Conservation (phyloP, 805 yeast species). For the Blastobotrys americana region DNA sequence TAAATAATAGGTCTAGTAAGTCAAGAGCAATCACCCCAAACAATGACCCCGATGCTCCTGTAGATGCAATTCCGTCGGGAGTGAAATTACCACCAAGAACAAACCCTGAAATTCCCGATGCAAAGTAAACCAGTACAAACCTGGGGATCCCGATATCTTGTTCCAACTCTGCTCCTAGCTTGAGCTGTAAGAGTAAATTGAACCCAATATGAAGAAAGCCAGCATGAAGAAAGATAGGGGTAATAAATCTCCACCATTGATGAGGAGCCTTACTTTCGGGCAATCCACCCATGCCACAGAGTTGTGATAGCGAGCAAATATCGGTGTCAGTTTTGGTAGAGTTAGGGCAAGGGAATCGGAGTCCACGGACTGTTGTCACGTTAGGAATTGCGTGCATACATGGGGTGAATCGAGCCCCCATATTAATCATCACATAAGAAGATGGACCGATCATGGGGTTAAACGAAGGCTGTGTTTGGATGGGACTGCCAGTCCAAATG, state of each 20-base stretch:
- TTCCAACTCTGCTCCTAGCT: conserved; percentile 57
- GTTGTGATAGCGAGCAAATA: conserved; percentile 48
- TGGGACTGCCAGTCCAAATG: conserved; percentile 51
- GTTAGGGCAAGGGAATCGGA: conserved; percentile 61
- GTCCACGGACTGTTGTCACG: conserved; percentile 41
- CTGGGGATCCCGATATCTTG: conserved; percentile 47
- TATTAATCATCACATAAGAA: conserved; percentile 52
- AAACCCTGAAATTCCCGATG: conserved; percentile 61
- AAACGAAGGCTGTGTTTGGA: conserved; percentile 63
- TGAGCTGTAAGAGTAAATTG: conserved; percentile 53
- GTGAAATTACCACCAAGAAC: conserved; percentile 63
- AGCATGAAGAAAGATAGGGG: conserved; percentile 69
- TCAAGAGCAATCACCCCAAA: conserved; percentile 64
- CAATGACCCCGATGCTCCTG: conserved; percentile 66
- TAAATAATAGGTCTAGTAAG: conserved; percentile 46
- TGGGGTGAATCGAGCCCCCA: conserved; percentile 66
- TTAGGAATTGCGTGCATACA: conserved; percentile 53
- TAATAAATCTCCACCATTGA: conserved; percentile 64
- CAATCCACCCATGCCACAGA: conserved; percentile 55
- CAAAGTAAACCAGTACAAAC: conserved; percentile 48
- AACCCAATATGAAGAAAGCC: conserved; percentile 63
- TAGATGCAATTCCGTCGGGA: conserved; percentile 56
- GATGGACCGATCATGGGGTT: conserved; percentile 80
- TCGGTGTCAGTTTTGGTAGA: conserved; percentile 49
- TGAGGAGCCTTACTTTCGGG: conserved; percentile 38